These are phyloP conservation scores for Neurospora discreta DNA, from an alignment of 495 filamentous ascomycete species.

Conservation along the genomic window DNA sequence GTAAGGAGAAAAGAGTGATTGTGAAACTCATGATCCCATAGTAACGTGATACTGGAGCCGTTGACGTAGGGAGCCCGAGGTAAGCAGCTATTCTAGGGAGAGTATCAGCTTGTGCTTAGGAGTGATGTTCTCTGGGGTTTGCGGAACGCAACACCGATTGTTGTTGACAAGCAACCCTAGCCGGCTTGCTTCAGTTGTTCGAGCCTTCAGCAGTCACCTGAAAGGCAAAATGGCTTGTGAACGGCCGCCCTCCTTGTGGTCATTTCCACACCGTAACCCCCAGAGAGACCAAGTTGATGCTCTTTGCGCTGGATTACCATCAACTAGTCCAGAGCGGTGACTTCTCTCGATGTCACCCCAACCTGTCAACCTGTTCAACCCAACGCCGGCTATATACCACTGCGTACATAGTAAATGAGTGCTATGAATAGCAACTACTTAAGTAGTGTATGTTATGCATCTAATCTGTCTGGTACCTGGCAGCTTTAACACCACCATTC, in stretches of 20 bases:
- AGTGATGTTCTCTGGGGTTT: neutral
- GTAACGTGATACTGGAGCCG: neutral
- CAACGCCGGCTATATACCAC: neutral
- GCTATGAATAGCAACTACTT: neutral
- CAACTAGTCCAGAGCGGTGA: neutral
- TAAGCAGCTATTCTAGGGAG: neutral
- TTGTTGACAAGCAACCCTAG: neutral
- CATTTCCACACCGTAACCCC: neutral
- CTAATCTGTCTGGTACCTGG: neutral
- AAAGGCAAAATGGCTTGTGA: neutral
- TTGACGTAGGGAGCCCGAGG: neutral
- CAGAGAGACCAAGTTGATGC: neutral
- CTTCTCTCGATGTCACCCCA: neutral
- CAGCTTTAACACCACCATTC: neutral
- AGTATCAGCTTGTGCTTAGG: neutral
- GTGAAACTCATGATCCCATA: neutral
- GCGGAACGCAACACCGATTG: neutral
- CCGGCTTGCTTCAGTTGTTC: neutral
- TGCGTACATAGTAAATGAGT: neutral
- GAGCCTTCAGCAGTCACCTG: neutral
- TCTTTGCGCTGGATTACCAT: neutral
- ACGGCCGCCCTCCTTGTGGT: neutral
- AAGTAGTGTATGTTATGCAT: neutral
- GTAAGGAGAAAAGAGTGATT: too few relatives aligned
- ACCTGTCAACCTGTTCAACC: neutral